Base-by-base conservation (phyloP, 1,284 basidiomycete species). In the Filobasidium uniguttulatum region DNA sequence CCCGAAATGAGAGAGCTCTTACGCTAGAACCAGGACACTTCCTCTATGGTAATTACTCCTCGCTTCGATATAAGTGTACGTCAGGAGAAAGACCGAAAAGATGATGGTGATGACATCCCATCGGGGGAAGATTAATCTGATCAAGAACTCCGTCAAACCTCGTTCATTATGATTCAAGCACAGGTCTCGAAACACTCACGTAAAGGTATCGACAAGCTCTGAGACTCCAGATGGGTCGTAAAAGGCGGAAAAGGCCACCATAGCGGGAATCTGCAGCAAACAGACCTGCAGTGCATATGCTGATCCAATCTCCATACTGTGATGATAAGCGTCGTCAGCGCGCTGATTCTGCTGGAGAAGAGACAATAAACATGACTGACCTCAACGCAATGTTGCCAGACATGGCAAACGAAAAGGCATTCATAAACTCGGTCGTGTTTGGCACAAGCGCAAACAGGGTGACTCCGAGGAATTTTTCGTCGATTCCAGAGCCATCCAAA, bases 341-440 rank as follows among this genome's bases (percentile, higher is more conserved):
- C 10, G 35, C 28, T 56, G 30, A 10, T 14, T 12, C 10, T 7
- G 8, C 7, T 9, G 17, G 14, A 3, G 2, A n/a, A 1, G 23
- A 5, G 8, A 8, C 12, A 14, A 43, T 48, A 26, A 52, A 31
- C 31, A 25, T 10, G 8, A 62, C 78, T 44, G 58, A 88, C 89
- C 86, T 90, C 20, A 99, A 72, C 1, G 94, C 89, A 58, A 99
- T 98, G 67, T 98, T 98, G 14, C 86, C 93, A 62, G 94, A 86
- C 59, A 99, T 72, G 15, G 94, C 93, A 63, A 99, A 99, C n/a
- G 89, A 93, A 62, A 98, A 94, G 49, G 94, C 94, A 65, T 98
- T 98, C 93, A 98, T 97, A 67, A 99, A 98, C 71, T 99, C 94
- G 19, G 94, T 98, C 15, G 91, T 96, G 67, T 98, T 98, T 9